phyloP scores from a whole-genome alignment of 306 rosid species.

The Quercus cerris region DNA sequence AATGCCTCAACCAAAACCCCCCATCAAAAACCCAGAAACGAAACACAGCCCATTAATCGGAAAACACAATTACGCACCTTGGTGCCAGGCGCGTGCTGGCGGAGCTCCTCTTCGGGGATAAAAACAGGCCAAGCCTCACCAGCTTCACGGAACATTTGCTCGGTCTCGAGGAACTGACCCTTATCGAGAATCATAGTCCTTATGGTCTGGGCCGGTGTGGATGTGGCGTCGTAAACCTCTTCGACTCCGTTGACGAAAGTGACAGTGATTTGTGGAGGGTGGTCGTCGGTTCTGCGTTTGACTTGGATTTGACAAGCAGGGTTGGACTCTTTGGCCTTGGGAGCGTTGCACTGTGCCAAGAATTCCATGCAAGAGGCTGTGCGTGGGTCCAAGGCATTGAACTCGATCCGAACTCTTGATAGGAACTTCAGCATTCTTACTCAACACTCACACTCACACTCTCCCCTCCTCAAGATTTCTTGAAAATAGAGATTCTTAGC shows the following conservation, averaged over 20 bases:
- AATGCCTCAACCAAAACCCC: background rate
- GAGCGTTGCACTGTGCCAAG: conserved; percentile 88
- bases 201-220: conserved; percentile 70
- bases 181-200: conserved; percentile 74
- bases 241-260: conserved; percentile 83
- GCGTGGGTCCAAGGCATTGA: conserved; percentile 89
- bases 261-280: conserved; percentile 79
- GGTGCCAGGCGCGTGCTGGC: conserved; percentile 45
- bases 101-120: conserved; percentile 67
- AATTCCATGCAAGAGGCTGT: conserved; percentile 90
- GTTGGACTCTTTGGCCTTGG: conserved; percentile 83
- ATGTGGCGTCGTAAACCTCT: conserved; percentile 70
- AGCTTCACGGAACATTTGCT: conserved; percentile 81
- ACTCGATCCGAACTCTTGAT: conserved; percentile 76
- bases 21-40: background rate
- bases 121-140: conserved; percentile 84
- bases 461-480: background rate
- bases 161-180: conserved; percentile 68
- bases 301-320: conserved; percentile 76
- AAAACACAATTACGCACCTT: conserved; percentile 46
- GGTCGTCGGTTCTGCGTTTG: conserved; percentile 78
- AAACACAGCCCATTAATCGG: background rate
- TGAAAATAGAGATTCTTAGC: background rate
- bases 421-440: conserved; percentile 71
- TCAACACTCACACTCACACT: background rate